These are phyloP conservation scores for Deuterostichococcus epilithicus DNA, from an alignment of 139 green algal genomes.

Conservation along the genomic window DNA sequence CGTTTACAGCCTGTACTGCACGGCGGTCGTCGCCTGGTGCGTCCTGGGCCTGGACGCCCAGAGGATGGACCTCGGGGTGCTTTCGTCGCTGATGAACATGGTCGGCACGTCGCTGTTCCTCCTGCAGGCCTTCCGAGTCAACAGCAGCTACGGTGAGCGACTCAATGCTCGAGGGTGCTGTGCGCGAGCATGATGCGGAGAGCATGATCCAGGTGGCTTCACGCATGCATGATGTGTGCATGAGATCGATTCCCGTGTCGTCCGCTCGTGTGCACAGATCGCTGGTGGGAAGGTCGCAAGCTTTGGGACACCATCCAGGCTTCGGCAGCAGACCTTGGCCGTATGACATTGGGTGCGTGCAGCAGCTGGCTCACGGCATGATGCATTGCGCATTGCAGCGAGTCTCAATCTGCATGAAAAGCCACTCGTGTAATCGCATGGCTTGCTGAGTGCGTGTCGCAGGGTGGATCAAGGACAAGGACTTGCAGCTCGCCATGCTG, in stretches of 20 bases:
- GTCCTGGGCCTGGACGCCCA: background rate
- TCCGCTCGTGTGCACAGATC: no score
- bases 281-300: background rate
- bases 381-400: no score
- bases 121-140: background rate
- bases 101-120: background rate
- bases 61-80: background rate
- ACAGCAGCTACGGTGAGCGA: background rate
- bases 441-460: background rate
- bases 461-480: constrained; percentile 3
- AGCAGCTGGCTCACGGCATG: no score
- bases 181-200: no score
- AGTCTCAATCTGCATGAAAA: no score
- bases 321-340: background rate
- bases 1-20: background rate
- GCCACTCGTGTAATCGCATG: no score
- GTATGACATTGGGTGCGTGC: background rate
- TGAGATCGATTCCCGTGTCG: no score
- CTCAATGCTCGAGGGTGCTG: no score
- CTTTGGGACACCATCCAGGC: background rate
- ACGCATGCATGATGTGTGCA: no score
- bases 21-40: background rate
- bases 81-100: background rate
- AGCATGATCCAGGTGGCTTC: no score
- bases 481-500: background rate